Evolutionary conservation across 371 early-diverging fungal genomes (phyloP).

Genomic region (Chytridiales sp.): DNA sequence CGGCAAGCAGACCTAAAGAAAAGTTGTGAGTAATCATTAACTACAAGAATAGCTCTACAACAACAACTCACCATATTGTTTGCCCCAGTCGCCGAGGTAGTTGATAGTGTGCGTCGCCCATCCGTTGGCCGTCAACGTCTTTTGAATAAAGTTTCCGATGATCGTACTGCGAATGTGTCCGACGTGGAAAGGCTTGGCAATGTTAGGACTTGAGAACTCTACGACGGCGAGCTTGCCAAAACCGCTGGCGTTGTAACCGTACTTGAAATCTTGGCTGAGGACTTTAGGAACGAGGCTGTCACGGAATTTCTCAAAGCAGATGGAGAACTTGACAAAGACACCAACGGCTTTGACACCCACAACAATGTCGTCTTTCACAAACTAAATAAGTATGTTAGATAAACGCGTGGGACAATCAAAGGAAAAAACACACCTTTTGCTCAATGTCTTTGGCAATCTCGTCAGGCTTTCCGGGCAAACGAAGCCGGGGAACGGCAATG

Average conservation of each 20-base stretch:
- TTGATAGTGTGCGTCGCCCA: constrained; percentile 90
- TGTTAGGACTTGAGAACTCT: constrained; percentile 98
- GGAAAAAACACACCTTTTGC: constrained; percentile 51
- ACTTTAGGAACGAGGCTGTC: constrained; percentile 28
- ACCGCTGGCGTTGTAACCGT: constrained; percentile 40
- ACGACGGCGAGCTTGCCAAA: constrained; percentile 62
- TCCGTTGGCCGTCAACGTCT: constrained; percentile 84
- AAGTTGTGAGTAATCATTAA: neutral
- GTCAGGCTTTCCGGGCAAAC: constrained; percentile 82
- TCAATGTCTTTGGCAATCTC: constrained; percentile 73
- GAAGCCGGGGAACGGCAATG: constrained; percentile 80
- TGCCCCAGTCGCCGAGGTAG: constrained; percentile 99
- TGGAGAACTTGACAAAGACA: constrained; percentile 83
- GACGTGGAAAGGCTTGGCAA: constrained; percentile 99
- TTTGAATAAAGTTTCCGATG: constrained; percentile 93
- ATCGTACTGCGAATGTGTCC: constrained; percentile 99
- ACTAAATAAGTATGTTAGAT: constrained; percentile 36
- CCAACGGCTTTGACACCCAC: constrained; percentile 67
- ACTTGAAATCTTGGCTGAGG: constrained; percentile 21
- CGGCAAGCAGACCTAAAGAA: constrained; percentile 74
- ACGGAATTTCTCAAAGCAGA: constrained; percentile 61
- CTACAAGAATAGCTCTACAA: constrained; percentile 12
- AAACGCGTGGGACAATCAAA: constrained; percentile 1
- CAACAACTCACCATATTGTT: constrained; percentile 83
- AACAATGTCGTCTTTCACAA: constrained; percentile 57